phyloP scores from a whole-genome alignment of 2,329 filamentous ascomycete genomes.

The Diaporthe caulivora region DNA sequence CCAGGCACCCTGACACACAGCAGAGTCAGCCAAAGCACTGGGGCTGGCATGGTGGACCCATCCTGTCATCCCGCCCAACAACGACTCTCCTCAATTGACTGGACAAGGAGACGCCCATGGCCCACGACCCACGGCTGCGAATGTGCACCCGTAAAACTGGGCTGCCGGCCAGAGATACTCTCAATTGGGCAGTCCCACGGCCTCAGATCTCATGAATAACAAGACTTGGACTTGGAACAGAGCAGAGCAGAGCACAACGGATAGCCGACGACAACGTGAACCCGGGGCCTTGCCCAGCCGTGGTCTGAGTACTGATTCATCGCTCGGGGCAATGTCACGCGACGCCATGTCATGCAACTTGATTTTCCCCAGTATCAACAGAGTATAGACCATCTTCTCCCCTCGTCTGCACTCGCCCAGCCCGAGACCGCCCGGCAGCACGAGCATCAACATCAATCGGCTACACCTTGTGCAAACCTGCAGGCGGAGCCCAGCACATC shows the following conservation, averaged over 20 bases:
- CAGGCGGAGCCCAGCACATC: neutral
- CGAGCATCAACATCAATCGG: constrained; percentile 30
- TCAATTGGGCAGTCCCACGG: neutral
- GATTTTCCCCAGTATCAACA: neutral
- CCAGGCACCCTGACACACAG: too few species aligned
- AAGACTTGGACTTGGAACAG: neutral
- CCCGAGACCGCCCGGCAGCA: constrained; percentile 22
- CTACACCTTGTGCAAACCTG: neutral
- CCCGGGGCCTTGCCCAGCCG: neutral
- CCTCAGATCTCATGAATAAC: neutral
- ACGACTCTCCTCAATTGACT: neutral
- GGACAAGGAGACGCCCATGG: neutral
- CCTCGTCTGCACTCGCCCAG: neutral
- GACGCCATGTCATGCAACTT: constrained; percentile 35
- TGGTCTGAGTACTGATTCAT: constrained; percentile 24
- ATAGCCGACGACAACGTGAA: constrained; percentile 1
- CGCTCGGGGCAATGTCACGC: constrained; percentile 32
- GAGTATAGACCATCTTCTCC: constrained; percentile 3
- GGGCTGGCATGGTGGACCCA: neutral
- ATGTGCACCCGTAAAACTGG: neutral
- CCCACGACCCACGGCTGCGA: neutral
- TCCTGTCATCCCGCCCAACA: neutral
- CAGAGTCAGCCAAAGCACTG: neutral
- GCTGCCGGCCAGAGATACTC: neutral
- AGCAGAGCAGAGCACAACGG: neutral